A percentile compares a stretch with the other conserved stretches of the same genome.
phyloP scores from a whole-genome alignment of 2,329 filamentous ascomycete species.

The Zopfia rhizophila region DNA sequence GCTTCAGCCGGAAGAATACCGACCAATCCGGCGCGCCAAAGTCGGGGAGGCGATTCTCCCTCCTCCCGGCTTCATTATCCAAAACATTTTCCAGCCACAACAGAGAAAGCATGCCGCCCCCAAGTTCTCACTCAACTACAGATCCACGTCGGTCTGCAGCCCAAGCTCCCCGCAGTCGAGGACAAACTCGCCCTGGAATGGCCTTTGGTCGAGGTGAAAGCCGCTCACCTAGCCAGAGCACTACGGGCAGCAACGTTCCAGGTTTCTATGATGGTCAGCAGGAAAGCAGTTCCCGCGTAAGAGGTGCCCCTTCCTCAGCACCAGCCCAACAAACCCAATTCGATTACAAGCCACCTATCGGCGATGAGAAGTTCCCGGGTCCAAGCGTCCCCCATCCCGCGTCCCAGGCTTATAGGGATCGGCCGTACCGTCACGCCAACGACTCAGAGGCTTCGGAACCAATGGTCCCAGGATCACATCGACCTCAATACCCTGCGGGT shows the following conservation, averaged over 20 bases:
- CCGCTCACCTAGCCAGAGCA: constrained; percentile 58
- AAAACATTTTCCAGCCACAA: constrained; percentile 54
- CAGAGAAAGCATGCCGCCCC: constrained; percentile 45
- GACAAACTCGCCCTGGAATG: constrained; percentile 47
- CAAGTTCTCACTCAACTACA: constrained; percentile 38
- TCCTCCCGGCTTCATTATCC: constrained; percentile 61
- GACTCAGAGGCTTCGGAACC: constrained; percentile 51
- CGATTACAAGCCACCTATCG: constrained; percentile 37
- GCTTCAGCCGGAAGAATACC: constrained; percentile 60
- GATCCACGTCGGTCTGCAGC: constrained; percentile 48
- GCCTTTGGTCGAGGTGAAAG: constrained; percentile 57
- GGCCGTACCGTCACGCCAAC: constrained; percentile 41
- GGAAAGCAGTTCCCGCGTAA: constrained; percentile 40
- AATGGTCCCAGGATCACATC: constrained; percentile 32
- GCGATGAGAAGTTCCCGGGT: constrained; percentile 50
- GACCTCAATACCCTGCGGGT: constrained; percentile 53
- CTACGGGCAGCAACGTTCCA: constrained; percentile 55
- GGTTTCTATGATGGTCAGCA: constrained; percentile 55
- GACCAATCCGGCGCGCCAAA: constrained; percentile 51
- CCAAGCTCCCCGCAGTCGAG: constrained; percentile 43
- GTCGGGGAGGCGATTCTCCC: constrained; percentile 60
- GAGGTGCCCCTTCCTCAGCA: constrained; percentile 45
- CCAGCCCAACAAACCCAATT: constrained; percentile 51
- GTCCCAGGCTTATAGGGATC: constrained; percentile 27
- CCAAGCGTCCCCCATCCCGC: constrained; percentile 44